Conservation (phyloP, 768 basidiomycete genomes). For the Gautieria morchelliformis region DNA sequence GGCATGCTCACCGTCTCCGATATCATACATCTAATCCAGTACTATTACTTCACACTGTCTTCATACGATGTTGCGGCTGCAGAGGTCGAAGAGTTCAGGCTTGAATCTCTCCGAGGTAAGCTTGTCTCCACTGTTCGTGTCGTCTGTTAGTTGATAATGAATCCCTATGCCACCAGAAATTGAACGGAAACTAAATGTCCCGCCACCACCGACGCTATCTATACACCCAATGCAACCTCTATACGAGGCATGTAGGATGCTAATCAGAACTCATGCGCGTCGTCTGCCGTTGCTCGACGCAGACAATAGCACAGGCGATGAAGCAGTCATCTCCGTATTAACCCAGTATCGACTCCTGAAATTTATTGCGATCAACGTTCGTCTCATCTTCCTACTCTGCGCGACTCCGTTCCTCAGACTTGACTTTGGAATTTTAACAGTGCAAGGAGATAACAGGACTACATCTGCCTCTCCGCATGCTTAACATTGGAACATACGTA, state of each 20-base stretch:
- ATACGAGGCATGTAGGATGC: constrained; percentile 79
- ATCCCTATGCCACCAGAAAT: constrained; percentile 52
- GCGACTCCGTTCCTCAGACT: neutral
- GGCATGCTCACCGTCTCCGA: constrained; percentile 99
- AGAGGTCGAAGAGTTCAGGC: constrained; percentile 86
- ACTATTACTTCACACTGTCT: constrained; percentile 82
- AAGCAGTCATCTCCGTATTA: constrained; percentile 90
- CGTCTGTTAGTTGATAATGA: neutral
- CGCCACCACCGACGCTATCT: constrained; percentile 78
- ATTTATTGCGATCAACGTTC: constrained; percentile 94
- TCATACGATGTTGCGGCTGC: constrained; percentile 76
- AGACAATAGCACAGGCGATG: constrained; percentile 89
- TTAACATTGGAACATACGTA: constrained; percentile 93
- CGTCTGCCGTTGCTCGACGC: constrained; percentile 88
- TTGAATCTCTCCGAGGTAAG: constrained; percentile 83
- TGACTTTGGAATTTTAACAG: constrained; percentile 31
- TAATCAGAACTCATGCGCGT: constrained; percentile 93
- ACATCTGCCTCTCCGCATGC: constrained; percentile 68
- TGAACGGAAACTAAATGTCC: constrained; percentile 86
- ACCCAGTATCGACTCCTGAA: constrained; percentile 98
- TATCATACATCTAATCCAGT: constrained; percentile 98
- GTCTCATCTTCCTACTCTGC: constrained; percentile 17
- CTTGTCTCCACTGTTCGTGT: constrained; percentile 7
- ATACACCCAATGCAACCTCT: constrained; percentile 85
- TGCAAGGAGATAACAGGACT: constrained; percentile 82